Percentiles rank a stretch among this genome's conserved stretches.
phyloP scores from a whole-genome alignment of 345 rosid species.

The Rhodomyrtus tomentosa region DNA sequence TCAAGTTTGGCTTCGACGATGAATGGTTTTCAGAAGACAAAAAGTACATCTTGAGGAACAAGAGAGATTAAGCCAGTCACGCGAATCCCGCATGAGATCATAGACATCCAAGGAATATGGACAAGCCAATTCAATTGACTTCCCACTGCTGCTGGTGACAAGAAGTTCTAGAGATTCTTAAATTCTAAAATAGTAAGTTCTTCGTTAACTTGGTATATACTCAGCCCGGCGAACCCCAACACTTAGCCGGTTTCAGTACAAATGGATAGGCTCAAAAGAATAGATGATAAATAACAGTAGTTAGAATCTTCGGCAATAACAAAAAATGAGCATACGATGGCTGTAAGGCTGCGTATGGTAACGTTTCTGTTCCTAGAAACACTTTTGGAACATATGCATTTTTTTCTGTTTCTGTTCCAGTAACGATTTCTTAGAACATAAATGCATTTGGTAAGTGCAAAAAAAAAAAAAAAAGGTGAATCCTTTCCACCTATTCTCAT shows the following conservation, averaged over 20 bases:
- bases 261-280: background rate
- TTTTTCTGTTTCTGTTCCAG: too few species aligned
- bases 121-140: background rate
- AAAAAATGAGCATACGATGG: background rate
- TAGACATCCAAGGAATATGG: background rate
- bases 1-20: background rate
- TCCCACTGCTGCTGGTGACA: background rate
- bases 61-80: background rate
- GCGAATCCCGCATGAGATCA: background rate
- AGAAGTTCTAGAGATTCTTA: background rate
- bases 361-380: too few species aligned
- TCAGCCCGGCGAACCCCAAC: background rate
- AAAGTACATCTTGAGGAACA: background rate
- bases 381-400: too few species aligned
- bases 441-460: too few species aligned
- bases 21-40: background rate
- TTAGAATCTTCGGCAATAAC: background rate
- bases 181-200: background rate
- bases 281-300: background rate
- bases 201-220: background rate
- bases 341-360: background rate
- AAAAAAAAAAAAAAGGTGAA: too few species aligned
- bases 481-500: conserved; percentile 94
- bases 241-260: background rate
- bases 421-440: too few species aligned